phyloP scores from a whole-genome alignment of 805 yeast genomes.

The Candida khao-thaluensis region DNA sequence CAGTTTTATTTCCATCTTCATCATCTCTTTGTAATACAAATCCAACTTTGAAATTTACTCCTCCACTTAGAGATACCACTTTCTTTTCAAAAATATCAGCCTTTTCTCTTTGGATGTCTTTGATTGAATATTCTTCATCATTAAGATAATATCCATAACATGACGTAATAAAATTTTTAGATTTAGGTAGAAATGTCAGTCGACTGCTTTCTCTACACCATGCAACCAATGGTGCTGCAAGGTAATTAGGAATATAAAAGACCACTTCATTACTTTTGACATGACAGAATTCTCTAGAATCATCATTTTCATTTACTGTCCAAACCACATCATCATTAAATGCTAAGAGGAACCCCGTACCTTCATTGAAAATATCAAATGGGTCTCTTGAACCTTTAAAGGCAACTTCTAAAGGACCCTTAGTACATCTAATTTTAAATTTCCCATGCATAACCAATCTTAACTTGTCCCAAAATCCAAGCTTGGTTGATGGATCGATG shows the following conservation, averaged over 20 bases:
- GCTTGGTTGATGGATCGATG: constrained; percentile 75
- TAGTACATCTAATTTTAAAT: constrained; percentile 37
- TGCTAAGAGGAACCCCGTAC: constrained; percentile 75
- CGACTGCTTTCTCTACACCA: constrained; percentile 56
- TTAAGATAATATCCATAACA: constrained; percentile 51
- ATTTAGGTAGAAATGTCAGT: constrained; percentile 46
- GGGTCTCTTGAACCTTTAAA: constrained; percentile 81
- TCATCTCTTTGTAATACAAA: constrained; percentile 52
- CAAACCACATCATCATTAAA: constrained; percentile 65
- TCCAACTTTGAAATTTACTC: constrained; percentile 57
- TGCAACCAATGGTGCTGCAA: constrained; percentile 47
- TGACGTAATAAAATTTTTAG: constrained; percentile 42
- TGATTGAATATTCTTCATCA: constrained; percentile 16
- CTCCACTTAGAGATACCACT: constrained; percentile 60
- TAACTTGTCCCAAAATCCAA: constrained; percentile 93
- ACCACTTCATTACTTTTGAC: constrained; percentile 61
- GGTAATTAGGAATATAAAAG: constrained; percentile 76
- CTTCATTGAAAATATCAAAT: constrained; percentile 59
- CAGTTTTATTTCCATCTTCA: constrained; percentile 33
- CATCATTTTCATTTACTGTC: constrained; percentile 61
- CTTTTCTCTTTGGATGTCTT: not conserved
- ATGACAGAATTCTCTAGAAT: constrained; percentile 65
- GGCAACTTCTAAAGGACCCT: constrained; percentile 47
- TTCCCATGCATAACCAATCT: constrained; percentile 76
- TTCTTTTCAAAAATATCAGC: constrained; percentile 43